phyloP scores from a whole-genome alignment of 148 eudicot genomes.

The Camellia lanceoleosa region DNA sequence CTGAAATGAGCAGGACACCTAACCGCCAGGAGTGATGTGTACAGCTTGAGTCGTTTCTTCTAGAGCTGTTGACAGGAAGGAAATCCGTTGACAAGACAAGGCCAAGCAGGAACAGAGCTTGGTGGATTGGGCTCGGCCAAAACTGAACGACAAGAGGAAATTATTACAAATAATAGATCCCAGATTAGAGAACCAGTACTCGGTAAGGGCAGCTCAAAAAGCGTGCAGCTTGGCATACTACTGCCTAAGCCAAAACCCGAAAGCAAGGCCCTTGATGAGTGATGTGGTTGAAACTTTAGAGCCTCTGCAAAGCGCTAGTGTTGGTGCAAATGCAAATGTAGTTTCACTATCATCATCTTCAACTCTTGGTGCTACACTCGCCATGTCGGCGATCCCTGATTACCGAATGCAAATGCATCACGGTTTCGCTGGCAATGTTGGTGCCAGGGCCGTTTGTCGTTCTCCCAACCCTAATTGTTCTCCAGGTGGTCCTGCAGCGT shows the following conservation, averaged over 20 bases:
- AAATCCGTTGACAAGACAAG: slow-evolving; percentile 91
- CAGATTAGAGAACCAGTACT: slow-evolving; percentile 84
- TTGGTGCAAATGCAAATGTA: slow-evolving; percentile 37
- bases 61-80: slow-evolving; percentile 90
- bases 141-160: slow-evolving; percentile 85
- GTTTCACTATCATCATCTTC: slow-evolving; percentile 37
- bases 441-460: slow-evolving; percentile 53
- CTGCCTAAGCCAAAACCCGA: slow-evolving; percentile 94
- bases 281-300: slow-evolving; percentile 96
- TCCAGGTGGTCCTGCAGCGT: slow-evolving; percentile 73
- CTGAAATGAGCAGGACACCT: slow-evolving; percentile 71
- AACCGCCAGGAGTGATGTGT: slow-evolving; percentile 94
- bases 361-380: slow-evolving; percentile 38
- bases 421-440: slow-evolving; percentile 47
- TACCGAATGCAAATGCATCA: slow-evolving; percentile 39
- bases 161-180: slow-evolving; percentile 87
- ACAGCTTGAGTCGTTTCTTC: slow-evolving; percentile 96
- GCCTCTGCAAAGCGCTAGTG: slow-evolving; percentile 61
- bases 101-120: slow-evolving; percentile 88
- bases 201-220: slow-evolving; percentile 85
- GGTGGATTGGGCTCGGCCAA: slow-evolving; percentile 98
- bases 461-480: slow-evolving; percentile 74
- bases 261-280: slow-evolving; percentile 96
- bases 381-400: slow-evolving; percentile 38
- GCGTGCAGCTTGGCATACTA: slow-evolving; percentile 97